phyloP scores from a whole-genome alignment of 179 eudicot genomes.

The Actinidia arguta region DNA sequence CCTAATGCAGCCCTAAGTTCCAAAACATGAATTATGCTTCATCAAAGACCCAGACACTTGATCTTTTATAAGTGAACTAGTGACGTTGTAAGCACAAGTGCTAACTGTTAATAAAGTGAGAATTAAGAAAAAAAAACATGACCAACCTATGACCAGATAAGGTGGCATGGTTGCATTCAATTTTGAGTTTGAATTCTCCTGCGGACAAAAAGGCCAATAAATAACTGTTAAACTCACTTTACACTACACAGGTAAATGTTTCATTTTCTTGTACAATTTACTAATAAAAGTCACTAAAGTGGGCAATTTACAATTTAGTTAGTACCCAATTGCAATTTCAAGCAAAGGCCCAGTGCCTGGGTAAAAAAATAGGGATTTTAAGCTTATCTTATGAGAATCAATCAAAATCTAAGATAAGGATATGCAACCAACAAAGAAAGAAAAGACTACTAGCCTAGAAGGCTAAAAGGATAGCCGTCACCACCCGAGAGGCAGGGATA shows the following conservation, averaged over 20 bases:
- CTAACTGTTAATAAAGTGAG: background rate
- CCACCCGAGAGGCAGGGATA: too few relatives aligned
- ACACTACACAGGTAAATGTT: background rate
- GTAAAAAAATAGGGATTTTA: background rate
- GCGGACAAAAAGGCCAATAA: conserved; percentile 22
- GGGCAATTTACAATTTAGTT: too few relatives aligned
- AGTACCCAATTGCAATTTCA: background rate
- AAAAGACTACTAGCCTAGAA: too few relatives aligned
- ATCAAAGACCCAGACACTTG: background rate
- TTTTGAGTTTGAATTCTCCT: conserved; percentile 90
- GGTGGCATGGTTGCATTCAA: conserved; percentile 99
- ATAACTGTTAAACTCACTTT: background rate
- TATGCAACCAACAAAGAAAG: background rate
- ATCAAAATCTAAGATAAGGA: background rate
- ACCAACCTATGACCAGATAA: conserved; percentile 96
- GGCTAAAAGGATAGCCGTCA: too few relatives aligned
- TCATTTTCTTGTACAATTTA: background rate
- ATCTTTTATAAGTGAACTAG: background rate
- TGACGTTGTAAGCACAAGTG: background rate
- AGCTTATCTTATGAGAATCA: background rate
- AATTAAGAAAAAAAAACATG: conserved; percentile 14
- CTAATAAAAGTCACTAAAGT: background rate
- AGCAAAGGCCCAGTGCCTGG: conserved; percentile 2
- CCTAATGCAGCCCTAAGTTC: too few relatives aligned
- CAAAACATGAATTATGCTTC: background rate